Conservation (phyloP, 495 filamentous ascomycete genomes). For the Xanthoparmelia taractica region DNA sequence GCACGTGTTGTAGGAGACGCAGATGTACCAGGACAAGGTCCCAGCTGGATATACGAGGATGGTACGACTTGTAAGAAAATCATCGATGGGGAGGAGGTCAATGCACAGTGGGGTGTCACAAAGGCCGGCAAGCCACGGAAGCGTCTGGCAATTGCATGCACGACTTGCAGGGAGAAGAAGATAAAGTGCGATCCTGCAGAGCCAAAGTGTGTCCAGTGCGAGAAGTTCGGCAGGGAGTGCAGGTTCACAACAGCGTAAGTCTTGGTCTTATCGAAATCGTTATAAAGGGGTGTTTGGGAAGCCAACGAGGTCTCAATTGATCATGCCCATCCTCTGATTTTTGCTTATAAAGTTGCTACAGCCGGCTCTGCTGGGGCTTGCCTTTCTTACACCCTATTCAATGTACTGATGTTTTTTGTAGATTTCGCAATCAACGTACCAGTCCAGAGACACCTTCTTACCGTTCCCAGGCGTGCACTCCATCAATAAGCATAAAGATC, state of each 20-base stretch:
- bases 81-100: slow-evolving; percentile 79
- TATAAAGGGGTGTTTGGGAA: neutral
- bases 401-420: slow-evolving; percentile 17
- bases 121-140: slow-evolving; percentile 90
- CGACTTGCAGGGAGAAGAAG: slow-evolving; percentile 92
- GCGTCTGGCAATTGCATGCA: slow-evolving; percentile 77
- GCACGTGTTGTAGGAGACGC: slow-evolving; percentile 44
- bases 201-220: slow-evolving; percentile 80
- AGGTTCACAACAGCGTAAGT: slow-evolving; percentile 84
- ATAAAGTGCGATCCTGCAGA: slow-evolving; percentile 89
- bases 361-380: neutral
- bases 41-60: slow-evolving; percentile 84
- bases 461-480: slow-evolving; percentile 22
- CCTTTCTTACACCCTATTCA: neutral
- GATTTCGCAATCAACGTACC: slow-evolving; percentile 18
- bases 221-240: slow-evolving; percentile 79
- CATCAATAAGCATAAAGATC: slow-evolving; percentile 16
- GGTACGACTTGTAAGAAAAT: slow-evolving; percentile 73
- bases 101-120: slow-evolving; percentile 86
- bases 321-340: neutral
- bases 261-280: neutral
- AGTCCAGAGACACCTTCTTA: slow-evolving; percentile 25
- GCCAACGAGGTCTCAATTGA: neutral
- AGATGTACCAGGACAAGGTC: slow-evolving; percentile 63
- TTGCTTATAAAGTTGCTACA: neutral